Conservation (phyloP, 768 basidiomycete genomes). For the Asterophora parasitica region DNA sequence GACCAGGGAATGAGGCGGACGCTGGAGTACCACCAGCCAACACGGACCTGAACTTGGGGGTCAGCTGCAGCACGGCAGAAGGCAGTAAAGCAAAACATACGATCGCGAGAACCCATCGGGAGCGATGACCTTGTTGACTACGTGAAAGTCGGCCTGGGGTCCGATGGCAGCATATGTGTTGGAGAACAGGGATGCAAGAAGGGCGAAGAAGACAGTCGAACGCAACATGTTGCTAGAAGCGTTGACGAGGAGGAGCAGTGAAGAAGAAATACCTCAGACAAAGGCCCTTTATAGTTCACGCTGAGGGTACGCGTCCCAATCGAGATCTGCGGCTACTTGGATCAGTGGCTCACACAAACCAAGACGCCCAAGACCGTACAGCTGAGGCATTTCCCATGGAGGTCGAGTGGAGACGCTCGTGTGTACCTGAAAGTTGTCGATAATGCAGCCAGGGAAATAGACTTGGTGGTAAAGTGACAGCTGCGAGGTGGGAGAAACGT, state of each 20-base stretch:
- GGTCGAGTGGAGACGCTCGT: too few species aligned
- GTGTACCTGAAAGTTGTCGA: too few species aligned
- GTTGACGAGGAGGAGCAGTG: not conserved
- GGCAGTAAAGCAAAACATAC: conserved; percentile 4
- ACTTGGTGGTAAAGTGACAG: too few species aligned
- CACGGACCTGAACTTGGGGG: conserved; percentile 10
- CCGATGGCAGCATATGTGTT: conserved; percentile 18
- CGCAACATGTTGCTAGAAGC: not conserved
- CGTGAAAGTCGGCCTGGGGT: conserved; percentile 19
- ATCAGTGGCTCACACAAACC: too few species aligned
- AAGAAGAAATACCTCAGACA: not conserved
- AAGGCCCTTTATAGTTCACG: not conserved
- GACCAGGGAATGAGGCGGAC: conserved; percentile 15
- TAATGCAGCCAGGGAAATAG: too few species aligned
- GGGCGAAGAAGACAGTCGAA: not conserved
- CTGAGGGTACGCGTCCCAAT: too few species aligned
- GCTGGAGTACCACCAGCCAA: conserved; percentile 15
- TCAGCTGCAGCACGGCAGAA: not conserved
- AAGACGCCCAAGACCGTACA: too few species aligned
- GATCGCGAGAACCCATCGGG: conserved; percentile 18
- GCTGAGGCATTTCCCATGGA: too few species aligned
- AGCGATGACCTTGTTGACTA: conserved; percentile 10
- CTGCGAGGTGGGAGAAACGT: too few species aligned
- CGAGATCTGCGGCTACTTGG: too few species aligned
- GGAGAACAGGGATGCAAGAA: not conserved